Evolutionary conservation across 2,329 filamentous ascomycete species (phyloP), one percentile per base, ranked within the genome.

Genomic region (Neophaeococcomyces aloes): DNA sequence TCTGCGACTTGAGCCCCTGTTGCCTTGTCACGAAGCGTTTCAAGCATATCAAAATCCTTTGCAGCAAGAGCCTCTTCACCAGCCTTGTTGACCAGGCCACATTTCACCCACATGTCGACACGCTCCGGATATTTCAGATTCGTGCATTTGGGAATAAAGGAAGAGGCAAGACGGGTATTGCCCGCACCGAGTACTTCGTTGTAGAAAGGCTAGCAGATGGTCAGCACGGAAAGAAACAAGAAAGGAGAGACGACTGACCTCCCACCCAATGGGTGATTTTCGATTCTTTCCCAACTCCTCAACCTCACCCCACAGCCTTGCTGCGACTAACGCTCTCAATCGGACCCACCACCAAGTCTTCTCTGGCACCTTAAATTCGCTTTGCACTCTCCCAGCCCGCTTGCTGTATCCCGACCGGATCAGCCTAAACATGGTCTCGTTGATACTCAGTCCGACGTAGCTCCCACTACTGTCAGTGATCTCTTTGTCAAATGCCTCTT

Each of bases 241-340:
- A 45, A 11, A 37, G 36, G 35, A 35, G 14, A 44, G 39, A 46
- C 42, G 32, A 67, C 78, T 70, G 65, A 86, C 83, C 76, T 94
- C 86, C 91, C 91, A 98, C 8, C 89, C 89, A 59, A 98, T 96
- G 0, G 89, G 86, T 46, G 83, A 91, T 63, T 88, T 94, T 58
- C 84, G 75, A 30, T 63, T 77, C 57, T 72, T 75, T 29, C 78
- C 76, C 54, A 86, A 76, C 54, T 95, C 88, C 61, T 96, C 88
- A 46, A 98, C 75, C 61, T 95, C 89, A 40, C 77, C 79, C 87
- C 88, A 98, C 59, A 94, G 85, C 44, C 91, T 76, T 60, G 87
- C 86, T 13, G 85, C 83, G 2, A 98, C 86, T 39, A 96, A 74
- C 0, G 88, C 91, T 55, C 89, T 79, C 21, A 98, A 72, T 49